Evolutionary conservation across 495 filamentous ascomycete genomes (phyloP).

Genomic region (Aspergillus incahuasiensis): DNA sequence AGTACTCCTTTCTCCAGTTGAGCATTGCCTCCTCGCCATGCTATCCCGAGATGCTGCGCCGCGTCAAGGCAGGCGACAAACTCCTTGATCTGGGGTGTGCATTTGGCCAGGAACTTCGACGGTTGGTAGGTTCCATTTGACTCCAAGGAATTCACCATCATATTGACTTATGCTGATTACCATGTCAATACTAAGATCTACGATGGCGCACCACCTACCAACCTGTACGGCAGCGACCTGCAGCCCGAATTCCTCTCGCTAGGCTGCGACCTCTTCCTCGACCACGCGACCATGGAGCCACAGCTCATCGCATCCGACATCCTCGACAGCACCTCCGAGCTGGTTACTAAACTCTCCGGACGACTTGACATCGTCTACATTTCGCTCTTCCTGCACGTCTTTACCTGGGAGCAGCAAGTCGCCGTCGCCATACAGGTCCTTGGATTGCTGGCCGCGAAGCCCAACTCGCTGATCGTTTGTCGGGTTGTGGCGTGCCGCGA

Average conservation of each 20-base stretch:
- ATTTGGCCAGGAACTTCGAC: slow-evolving; percentile 37
- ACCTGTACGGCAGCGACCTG: slow-evolving; percentile 40
- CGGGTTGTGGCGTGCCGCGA: slow-evolving; percentile 40
- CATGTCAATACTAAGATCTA: slow-evolving; percentile 15
- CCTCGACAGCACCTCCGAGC: slow-evolving; percentile 38
- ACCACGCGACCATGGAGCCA: slow-evolving; percentile 31
- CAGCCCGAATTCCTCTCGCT: slow-evolving; percentile 36
- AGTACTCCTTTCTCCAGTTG: slow-evolving; percentile 48
- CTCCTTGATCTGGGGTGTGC: slow-evolving; percentile 42
- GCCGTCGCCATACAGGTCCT: slow-evolving; percentile 41
- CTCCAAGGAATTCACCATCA: neutral
- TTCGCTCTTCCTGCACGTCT: slow-evolving; percentile 57
- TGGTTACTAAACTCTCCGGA: slow-evolving; percentile 27
- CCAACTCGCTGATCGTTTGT: slow-evolving; percentile 46
- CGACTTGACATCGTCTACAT: slow-evolving; percentile 47
- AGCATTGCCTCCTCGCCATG: slow-evolving; percentile 25
- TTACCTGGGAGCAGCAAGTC: slow-evolving; percentile 50
- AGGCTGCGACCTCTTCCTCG: slow-evolving; percentile 47
- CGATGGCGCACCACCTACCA: slow-evolving; percentile 25
- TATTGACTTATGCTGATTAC: neutral
- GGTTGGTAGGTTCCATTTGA: slow-evolving; percentile 18
- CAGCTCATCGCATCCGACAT: slow-evolving; percentile 50
- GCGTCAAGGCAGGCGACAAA: slow-evolving; percentile 32
- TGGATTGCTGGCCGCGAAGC: slow-evolving; percentile 36
- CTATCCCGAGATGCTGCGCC: slow-evolving; percentile 37